phyloP scores from a whole-genome alignment of 75 land plant genomes.

The Adiantum capillusveneris region DNA sequence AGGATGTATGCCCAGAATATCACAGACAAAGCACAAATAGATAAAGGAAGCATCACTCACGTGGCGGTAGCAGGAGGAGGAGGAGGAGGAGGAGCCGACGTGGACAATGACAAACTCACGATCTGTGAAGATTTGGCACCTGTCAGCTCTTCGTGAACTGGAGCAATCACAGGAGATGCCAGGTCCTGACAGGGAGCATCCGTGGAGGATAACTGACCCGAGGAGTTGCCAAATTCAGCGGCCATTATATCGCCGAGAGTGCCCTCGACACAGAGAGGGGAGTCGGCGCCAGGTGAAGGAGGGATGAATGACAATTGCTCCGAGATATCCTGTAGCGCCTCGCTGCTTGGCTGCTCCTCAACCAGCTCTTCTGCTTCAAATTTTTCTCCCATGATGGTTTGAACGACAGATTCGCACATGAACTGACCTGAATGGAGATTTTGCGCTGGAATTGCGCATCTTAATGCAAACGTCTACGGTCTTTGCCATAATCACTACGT shows the following conservation, averaged over 20 bases:
- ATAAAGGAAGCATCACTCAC: background rate
- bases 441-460: too few species aligned
- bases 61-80: background rate
- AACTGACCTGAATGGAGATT: too few species aligned
- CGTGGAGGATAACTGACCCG: background rate
- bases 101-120: background rate
- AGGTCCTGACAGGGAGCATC: background rate
- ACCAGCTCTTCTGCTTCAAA: too few species aligned
- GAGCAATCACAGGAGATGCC: background rate
- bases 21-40: background rate
- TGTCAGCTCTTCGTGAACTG: too few species aligned
- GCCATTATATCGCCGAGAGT: constrained; percentile 1
- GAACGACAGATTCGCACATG: too few species aligned
- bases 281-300: constrained; percentile 1
- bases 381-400: too few species aligned
- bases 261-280: background rate
- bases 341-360: too few species aligned
- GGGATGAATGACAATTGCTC: background rate
- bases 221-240: background rate
- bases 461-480: too few species aligned
- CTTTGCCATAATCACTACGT: too few species aligned
- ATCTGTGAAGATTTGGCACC: background rate
- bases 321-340: too few species aligned
- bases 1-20: background rate
- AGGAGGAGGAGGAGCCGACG: background rate